A percentile compares a stretch with the other conserved stretches of the same genome.
phyloP scores from a whole-genome alignment of 352 stramenopile genomes.

The Globisporangium abappressorium region DNA sequence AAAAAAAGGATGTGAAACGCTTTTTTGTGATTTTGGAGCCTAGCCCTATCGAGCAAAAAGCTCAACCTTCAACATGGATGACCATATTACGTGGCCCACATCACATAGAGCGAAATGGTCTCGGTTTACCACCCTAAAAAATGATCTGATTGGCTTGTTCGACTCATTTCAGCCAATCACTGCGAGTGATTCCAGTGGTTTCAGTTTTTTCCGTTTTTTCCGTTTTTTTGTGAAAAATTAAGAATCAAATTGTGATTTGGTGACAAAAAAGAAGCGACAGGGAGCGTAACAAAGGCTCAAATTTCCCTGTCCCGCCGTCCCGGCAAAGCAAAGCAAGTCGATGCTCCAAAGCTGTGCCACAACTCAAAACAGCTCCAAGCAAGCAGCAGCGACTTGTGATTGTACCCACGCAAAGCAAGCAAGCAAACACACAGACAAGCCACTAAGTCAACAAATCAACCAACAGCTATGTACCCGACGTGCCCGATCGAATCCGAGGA shows the following conservation, averaged over 20 bases:
- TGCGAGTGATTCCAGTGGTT: not conserved
- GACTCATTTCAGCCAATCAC: not conserved
- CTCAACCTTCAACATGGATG: constrained; percentile 4
- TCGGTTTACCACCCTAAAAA: not conserved
- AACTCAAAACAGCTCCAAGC: not conserved
- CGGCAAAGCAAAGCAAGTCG: not conserved
- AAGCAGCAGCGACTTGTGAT: not conserved
- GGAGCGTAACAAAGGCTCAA: not conserved
- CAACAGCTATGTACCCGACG: constrained; percentile 1
- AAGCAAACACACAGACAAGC: not conserved
- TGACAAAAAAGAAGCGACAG: not conserved
- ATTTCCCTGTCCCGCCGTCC: not conserved
- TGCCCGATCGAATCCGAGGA: not conserved
- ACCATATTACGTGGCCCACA: not conserved
- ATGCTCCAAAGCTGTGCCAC: not conserved
- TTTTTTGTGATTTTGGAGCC: not conserved
- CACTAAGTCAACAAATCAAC: not conserved
- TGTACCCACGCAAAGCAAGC: not conserved
- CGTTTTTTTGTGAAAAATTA: not conserved
- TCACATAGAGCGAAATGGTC: not conserved
- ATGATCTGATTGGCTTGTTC: not conserved
- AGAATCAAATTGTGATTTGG: not conserved
- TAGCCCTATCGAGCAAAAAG: constrained; percentile 4
- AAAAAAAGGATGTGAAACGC: not conserved
- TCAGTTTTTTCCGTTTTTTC: not conserved